phyloP scores from a whole-genome alignment of 192 early-diverging fungal species.

The Coemansia sp. region DNA sequence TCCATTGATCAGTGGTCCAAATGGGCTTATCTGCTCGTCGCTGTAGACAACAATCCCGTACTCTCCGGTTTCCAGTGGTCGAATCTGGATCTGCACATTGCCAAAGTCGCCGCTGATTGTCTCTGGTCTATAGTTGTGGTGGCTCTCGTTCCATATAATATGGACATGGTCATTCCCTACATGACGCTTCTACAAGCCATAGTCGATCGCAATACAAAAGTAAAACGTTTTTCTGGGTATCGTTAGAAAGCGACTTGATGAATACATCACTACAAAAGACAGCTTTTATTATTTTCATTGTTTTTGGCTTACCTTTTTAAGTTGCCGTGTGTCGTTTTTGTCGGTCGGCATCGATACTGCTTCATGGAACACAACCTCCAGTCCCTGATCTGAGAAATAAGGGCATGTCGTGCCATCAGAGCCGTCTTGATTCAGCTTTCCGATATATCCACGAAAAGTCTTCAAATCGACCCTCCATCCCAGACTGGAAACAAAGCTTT shows the following conservation, averaged over 20 bases:
- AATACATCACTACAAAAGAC: too few relatives aligned
- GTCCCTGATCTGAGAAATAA: constrained; percentile 81
- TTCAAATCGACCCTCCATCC: constrained; percentile 92
- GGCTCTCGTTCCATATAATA: constrained; percentile 96
- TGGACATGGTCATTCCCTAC: constrained; percentile 99
- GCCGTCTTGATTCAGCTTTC: constrained; percentile 79
- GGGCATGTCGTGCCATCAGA: constrained; percentile 74
- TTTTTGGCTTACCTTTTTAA: constrained; percentile 76
- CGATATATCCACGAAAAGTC: constrained; percentile 81
- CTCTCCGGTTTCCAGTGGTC: constrained; percentile 70
- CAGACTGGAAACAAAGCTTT: constrained; percentile 82
- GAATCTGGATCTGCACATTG: constrained; percentile 90
- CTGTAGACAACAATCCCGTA: constrained; percentile 59
- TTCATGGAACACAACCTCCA: constrained; percentile 94
- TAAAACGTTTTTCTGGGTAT: too few relatives aligned
- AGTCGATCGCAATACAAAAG: too few relatives aligned
- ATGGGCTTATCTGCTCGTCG: constrained; percentile 70
- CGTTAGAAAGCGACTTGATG: too few relatives aligned
- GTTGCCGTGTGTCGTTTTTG: constrained; percentile 73
- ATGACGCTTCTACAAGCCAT: constrained; percentile 80
- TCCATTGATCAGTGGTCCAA: constrained; percentile 83
- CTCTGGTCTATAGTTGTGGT: constrained; percentile 76
- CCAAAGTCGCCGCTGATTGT: constrained; percentile 99
- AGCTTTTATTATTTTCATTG: too few relatives aligned
- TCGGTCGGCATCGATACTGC: constrained; percentile 85